Percentiles rank a stretch among this genome's conserved stretches.
Evolutionary conservation across 2,329 filamentous ascomycete genomes (phyloP).

Genomic region (Leptographium radiaticola): DNA sequence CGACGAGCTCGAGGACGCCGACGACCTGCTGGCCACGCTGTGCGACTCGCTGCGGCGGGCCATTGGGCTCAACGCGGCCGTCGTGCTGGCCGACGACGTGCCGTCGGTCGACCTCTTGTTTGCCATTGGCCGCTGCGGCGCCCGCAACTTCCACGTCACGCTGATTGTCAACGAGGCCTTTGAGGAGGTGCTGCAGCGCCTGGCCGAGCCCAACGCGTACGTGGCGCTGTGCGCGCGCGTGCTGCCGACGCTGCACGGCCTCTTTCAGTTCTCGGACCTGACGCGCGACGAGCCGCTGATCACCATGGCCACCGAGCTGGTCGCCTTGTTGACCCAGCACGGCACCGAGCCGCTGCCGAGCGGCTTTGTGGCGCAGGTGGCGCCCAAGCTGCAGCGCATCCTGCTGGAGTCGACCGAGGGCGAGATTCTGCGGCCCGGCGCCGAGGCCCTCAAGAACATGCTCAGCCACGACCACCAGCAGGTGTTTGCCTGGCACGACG

Average conservation of each 20-base stretch:
- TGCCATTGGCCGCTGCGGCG: conserved; percentile 74
- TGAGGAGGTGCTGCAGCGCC: conserved; percentile 65
- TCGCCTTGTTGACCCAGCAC: conserved; percentile 69
- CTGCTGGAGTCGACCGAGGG: conserved; percentile 77
- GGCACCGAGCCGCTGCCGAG: conserved; percentile 74
- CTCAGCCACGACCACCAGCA: conserved; percentile 82
- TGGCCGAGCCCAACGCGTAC: conserved; percentile 59
- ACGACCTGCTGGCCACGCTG: conserved; percentile 83
- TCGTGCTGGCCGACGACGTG: conserved; percentile 59
- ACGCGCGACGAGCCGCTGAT: conserved; percentile 77
- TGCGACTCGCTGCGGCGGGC: conserved; percentile 76
- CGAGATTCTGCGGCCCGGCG: conserved; percentile 76
- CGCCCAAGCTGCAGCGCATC: conserved; percentile 77
- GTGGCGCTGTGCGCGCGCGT: conserved; percentile 72
- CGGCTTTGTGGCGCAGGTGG: conserved; percentile 70
- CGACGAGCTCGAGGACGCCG: conserved; percentile 71
- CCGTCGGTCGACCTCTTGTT: conserved; percentile 76
- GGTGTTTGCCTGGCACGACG: conserved; percentile 75
- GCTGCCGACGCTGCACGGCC: conserved; percentile 73
- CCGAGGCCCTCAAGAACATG: conserved; percentile 77
- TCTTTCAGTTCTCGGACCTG: conserved; percentile 76
- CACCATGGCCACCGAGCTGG: conserved; percentile 71
- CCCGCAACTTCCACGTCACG: conserved; percentile 81
- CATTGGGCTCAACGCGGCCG: conserved; percentile 64
- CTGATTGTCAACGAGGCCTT: conserved; percentile 83